phyloP scores from a whole-genome alignment of 1,139 yeast genomes.

The Candida gigantensis region DNA sequence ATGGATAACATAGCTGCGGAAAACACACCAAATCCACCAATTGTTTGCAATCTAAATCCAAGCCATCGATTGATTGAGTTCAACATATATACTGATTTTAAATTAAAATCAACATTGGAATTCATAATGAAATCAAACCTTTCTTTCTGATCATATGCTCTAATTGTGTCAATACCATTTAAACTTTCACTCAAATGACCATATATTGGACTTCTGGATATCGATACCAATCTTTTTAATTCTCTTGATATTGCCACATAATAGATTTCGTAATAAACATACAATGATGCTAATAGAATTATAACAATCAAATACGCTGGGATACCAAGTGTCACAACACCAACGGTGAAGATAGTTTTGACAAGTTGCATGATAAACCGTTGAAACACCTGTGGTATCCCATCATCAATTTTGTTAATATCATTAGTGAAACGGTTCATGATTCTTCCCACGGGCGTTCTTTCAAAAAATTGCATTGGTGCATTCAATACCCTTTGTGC shows the following conservation, averaged over 20 bases:
- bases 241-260: conserved; percentile 37
- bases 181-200: conserved; percentile 66
- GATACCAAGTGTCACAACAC: conserved; percentile 41
- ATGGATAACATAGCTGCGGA: conserved; percentile 27
- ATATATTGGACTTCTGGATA: conserved; percentile 55
- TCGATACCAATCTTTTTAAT: conserved; percentile 31
- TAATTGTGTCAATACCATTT: conserved; percentile 59
- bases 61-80: conserved; percentile 40
- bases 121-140: conserved; percentile 58
- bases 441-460: conserved; percentile 36
- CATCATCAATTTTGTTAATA: conserved; percentile 27
- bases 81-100: conserved; percentile 57
- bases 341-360: conserved; percentile 49
- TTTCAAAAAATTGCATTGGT: conserved; percentile 39
- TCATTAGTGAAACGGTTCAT: conserved; percentile 37
- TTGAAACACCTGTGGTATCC: conserved; percentile 27
- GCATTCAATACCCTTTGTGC: conserved; percentile 29
- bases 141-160: conserved; percentile 53
- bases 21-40: conserved; percentile 30
- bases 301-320: conserved; percentile 23
- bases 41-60: conserved; percentile 31
- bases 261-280: conserved; percentile 27
- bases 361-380: conserved; percentile 41
- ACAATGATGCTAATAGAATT: conserved; percentile 24
- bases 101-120: conserved; percentile 62